Percentiles rank a stretch among this genome's conserved stretches.
Conservation (phyloP, 2,329 filamentous ascomycete genomes). For the Epichloe festucae region DNA sequence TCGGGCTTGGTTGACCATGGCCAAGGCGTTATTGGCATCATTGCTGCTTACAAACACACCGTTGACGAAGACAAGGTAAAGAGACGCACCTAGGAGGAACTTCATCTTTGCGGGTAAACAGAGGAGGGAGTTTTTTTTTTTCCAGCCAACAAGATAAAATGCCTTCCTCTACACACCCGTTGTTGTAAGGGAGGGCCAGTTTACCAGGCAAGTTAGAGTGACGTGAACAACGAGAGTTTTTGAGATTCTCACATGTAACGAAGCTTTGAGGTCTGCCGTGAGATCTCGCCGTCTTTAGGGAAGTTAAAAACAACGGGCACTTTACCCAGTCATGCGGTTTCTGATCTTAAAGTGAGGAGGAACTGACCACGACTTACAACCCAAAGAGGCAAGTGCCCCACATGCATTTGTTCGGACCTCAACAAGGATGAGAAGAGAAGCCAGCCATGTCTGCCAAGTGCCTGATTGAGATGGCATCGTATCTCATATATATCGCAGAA, state of each 20-base stretch:
- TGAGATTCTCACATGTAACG: too few species aligned
- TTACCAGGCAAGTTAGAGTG: background rate
- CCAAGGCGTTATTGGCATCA: slow-evolving; percentile 14
- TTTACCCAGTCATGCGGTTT: background rate
- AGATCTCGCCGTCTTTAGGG: background rate
- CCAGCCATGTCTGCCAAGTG: too few species aligned
- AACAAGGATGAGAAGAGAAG: too few species aligned
- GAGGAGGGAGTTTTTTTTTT: too few species aligned
- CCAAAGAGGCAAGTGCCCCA: background rate
- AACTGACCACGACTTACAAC: background rate
- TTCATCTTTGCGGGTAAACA: slow-evolving; percentile 1
- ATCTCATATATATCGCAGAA: too few species aligned
- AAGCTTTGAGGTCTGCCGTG: too few species aligned
- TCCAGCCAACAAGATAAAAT: too few species aligned
- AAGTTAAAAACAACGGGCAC: background rate
- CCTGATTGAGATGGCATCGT: too few species aligned
- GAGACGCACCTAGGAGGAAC: background rate
- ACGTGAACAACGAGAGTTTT: too few species aligned
- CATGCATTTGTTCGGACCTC: too few species aligned
- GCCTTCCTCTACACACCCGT: background rate
- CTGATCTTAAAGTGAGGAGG: slow-evolving; percentile 1
- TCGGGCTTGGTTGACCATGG: slow-evolving; percentile 20
- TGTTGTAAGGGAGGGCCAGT: background rate
- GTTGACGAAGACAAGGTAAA: slow-evolving; percentile 5
- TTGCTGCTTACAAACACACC: slow-evolving; percentile 9